Evolutionary conservation across 495 filamentous ascomycete genomes (phyloP), one percentile per base, ranked within the genome.

Genomic region (Penicillium bovifimosum): DNA sequence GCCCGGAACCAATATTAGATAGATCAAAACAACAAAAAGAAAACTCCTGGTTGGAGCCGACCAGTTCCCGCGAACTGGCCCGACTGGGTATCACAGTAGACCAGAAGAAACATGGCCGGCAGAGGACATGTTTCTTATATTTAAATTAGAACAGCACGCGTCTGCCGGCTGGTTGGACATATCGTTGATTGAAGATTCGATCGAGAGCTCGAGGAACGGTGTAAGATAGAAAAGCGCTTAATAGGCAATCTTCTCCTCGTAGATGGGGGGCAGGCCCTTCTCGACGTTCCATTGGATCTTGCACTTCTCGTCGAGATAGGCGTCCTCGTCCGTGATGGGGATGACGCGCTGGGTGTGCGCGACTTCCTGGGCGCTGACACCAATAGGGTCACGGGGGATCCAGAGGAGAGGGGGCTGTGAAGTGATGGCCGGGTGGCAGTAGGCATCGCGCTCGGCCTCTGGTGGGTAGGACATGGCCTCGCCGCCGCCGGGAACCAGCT

Each of bases 251-350:
- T 88, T 88, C 71, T 87, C 83, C 66, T 87, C 73, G 76, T 82
- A 96, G 48, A 93, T 81, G 8, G 91, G 91, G 42, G 91, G 87
- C 55, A 83, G 69, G 52, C 80, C 83, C 47, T 79, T 76, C 60
- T 89, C 83, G 33, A 76, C 68, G 58, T 89, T 83, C 90, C 91
- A 95, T 32, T 79, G 68, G 54, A 96, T 68, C 55, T 83, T 85
- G 49, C 86, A 85, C 66, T 95, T 87, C 64, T 88, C 88, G 62
- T 90, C 84, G 41, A 96, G 71, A 55, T 76, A 82, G 32, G 90
- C 87, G 18, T 86, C 88, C 62, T 95, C 86, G 67, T 96, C 90
- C 0, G 86, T 90, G 56, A 90, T 91, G 4, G 81, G 78, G 41
- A 96, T 86, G 35, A 87, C 84, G 53, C 78, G 79, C 56, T 74